Evolutionary conservation across 1,284 basidiomycete genomes (phyloP), one percentile per base, ranked within the genome.

Genomic region (Ceratobasidium sp.): DNA sequence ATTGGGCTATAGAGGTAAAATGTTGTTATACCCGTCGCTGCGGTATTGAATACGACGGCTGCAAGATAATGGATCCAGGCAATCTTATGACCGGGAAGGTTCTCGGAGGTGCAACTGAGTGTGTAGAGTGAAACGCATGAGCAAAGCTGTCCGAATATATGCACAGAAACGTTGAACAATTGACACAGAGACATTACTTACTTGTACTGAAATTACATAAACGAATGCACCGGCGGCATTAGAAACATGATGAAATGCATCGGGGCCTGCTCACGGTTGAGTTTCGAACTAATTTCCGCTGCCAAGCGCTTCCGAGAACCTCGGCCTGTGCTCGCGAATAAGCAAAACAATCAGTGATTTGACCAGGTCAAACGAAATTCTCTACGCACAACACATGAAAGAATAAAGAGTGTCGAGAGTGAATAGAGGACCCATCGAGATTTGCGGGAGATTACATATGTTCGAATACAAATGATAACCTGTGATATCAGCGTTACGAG

Each of bases 11-110:
- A 66, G 14, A 66, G 39, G 39, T 54, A 66, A 33, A 66, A 66
- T 14, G 62, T 66, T 6, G 62, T 52, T 19, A 66, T 66, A 19
- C 62, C 62, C 62, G 54, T 66, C 21, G 62, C 62, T 11, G 47
- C 39, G 1, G 62, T 66, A 46, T 66, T 52, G 27, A 66, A 66
- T 23, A 66, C 62, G 2, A 66, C 62, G 2, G 62, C 68, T 19
- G 68, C 68, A n/a, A 69, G 57, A 41, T 69, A 69, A 39, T 69
- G 68, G 7, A 69, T 19, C 68, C 68, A 69, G 14, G 68, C 68
- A 21, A 69, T 23, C 25, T 69, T 69, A 46, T 54, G 56, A 3
- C 36, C 25, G 6, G 66, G 66, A 14, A 69, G 33, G 25, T 69
- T 69, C 16, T 57, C 68, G 29, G 56, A 59, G 1, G 68, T 69